Evolutionary conservation across 495 filamentous ascomycete species (phyloP).

Genomic region (Parachaetomium inaequale): DNA sequence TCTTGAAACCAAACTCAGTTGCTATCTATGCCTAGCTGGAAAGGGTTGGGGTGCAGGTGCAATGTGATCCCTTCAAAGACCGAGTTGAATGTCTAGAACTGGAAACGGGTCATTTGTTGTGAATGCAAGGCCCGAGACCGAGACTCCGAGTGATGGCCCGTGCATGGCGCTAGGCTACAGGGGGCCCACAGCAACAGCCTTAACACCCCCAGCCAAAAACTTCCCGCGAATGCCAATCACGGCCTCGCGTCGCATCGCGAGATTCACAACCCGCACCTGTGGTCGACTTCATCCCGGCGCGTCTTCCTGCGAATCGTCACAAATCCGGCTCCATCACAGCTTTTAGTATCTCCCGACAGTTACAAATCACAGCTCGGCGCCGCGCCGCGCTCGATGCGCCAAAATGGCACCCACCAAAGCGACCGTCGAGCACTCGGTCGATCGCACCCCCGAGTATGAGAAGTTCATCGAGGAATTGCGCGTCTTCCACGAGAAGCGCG

Average conservation of each 20-base stretch:
- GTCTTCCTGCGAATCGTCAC: neutral
- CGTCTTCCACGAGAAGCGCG: slow-evolving; percentile 65
- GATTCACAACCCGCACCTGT: neutral
- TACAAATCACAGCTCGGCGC: slow-evolving; percentile 14
- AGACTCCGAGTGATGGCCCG: neutral
- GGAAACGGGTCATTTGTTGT: too few relatives aligned
- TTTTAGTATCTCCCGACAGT: neutral
- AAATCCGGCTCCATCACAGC: neutral
- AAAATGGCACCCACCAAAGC: slow-evolving; percentile 39
- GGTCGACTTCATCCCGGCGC: slow-evolving; percentile 1
- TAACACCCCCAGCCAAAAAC: slow-evolving; percentile 14
- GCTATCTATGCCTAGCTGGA: too few relatives aligned
- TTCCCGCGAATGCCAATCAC: slow-evolving; percentile 16
- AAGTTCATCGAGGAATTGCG: slow-evolving; percentile 65
- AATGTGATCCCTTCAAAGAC: too few relatives aligned
- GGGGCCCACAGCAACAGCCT: slow-evolving; percentile 14
- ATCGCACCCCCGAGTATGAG: slow-evolving; percentile 59
- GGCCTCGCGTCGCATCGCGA: slow-evolving; percentile 25
- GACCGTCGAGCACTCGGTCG: slow-evolving; percentile 38
- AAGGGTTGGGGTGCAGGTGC: too few relatives aligned
- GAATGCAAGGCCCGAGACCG: too few relatives aligned
- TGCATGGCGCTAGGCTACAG: slow-evolving; percentile 3
- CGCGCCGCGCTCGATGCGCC: slow-evolving; percentile 27
- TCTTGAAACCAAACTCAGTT: too few relatives aligned
- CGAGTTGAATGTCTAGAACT: too few relatives aligned